Conservation (phyloP, 768 basidiomycete genomes). For the Trichaptum fuscoviolaceum region DNA sequence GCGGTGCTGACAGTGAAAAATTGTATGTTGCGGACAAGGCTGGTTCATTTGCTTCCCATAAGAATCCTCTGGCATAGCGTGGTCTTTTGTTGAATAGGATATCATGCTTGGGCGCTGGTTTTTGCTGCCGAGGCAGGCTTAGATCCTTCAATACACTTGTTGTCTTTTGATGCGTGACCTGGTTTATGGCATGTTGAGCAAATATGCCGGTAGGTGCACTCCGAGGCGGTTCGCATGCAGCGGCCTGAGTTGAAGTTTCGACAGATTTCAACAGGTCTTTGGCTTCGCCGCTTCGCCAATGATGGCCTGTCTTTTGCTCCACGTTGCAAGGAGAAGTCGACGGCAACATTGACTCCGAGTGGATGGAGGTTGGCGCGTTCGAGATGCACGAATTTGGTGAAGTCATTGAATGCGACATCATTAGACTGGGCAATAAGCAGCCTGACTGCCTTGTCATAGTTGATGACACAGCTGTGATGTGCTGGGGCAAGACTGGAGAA, state of each 20-base stretch:
- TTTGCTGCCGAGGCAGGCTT: no score
- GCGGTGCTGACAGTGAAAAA: constrained; percentile 4
- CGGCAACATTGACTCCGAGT: neutral
- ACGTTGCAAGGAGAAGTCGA: neutral
- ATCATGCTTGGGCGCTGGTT: constrained; percentile 12
- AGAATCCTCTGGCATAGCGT: constrained; percentile 9
- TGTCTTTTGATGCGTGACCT: neutral
- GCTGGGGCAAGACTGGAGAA: constrained; percentile 16
- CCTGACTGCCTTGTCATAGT: constrained; percentile 28
- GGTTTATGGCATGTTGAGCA: constrained; percentile 16
- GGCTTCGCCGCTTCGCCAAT: neutral
- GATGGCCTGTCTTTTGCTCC: neutral
- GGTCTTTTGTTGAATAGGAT: constrained; percentile 2
- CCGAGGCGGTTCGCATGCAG: constrained; percentile 14
- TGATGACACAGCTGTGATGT: constrained; percentile 21
- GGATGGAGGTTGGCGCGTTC: constrained; percentile 4
- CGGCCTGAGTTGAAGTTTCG: constrained; percentile 17
- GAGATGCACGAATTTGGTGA: constrained; percentile 10
- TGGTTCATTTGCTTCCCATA: constrained; percentile 14
- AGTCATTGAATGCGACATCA: constrained; percentile 19
- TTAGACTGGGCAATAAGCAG: constrained; percentile 17
- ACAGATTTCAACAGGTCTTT: constrained; percentile 15
- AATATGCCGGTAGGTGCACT: constrained; percentile 20
- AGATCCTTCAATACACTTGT: no score
- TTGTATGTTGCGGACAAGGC: constrained; percentile 17